Evolutionary conservation across 768 basidiomycete species (phyloP).

Genomic region (Lentinula guzmanii): DNA sequence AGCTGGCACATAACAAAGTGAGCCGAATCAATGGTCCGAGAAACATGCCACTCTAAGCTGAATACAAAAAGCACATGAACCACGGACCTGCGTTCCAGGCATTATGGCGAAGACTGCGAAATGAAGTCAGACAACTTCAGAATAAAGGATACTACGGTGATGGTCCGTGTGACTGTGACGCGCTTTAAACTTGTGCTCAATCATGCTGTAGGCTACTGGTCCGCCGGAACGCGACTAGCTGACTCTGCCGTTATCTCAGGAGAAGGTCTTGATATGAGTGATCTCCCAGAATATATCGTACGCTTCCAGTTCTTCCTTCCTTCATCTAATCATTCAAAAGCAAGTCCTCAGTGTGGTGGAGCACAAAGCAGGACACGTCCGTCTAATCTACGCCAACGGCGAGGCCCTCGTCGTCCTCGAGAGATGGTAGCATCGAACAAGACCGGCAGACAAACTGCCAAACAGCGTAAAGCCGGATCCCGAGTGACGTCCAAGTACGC

Average conservation of each 20-base stretch:
- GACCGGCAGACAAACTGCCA: slow-evolving; percentile 58
- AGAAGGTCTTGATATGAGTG: slow-evolving; percentile 44
- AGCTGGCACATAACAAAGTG: slow-evolving; percentile 85
- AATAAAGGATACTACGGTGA: slow-evolving; percentile 77
- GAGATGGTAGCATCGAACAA: slow-evolving; percentile 45
- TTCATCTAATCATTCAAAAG: background rate
- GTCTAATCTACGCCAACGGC: slow-evolving; percentile 34
- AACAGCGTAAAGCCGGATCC: slow-evolving; percentile 66
- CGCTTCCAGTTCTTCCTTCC: background rate
- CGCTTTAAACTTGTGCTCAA: background rate
- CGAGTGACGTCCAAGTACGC: slow-evolving; percentile 57
- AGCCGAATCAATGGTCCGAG: slow-evolving; percentile 1
- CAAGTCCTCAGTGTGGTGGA: slow-evolving; percentile 56
- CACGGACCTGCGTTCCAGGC: slow-evolving; percentile 74
- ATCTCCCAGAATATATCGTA: slow-evolving; percentile 78
- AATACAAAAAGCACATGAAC: slow-evolving; percentile 59
- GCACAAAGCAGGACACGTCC: slow-evolving; percentile 63
- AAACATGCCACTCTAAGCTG: background rate
- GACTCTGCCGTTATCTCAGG: slow-evolving; percentile 56
- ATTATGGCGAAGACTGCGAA: slow-evolving; percentile 60
- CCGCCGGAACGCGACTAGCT: slow-evolving; percentile 62
- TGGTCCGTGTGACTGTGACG: slow-evolving; percentile 34
- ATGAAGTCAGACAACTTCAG: slow-evolving; percentile 68
- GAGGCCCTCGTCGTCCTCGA: slow-evolving; percentile 24
- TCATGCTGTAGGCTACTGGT: slow-evolving; percentile 64